Percentiles rank a stretch among this genome's conserved stretches.
Conservation (phyloP, 495 filamentous ascomycete genomes). For the Aspergillus steynii region DNA sequence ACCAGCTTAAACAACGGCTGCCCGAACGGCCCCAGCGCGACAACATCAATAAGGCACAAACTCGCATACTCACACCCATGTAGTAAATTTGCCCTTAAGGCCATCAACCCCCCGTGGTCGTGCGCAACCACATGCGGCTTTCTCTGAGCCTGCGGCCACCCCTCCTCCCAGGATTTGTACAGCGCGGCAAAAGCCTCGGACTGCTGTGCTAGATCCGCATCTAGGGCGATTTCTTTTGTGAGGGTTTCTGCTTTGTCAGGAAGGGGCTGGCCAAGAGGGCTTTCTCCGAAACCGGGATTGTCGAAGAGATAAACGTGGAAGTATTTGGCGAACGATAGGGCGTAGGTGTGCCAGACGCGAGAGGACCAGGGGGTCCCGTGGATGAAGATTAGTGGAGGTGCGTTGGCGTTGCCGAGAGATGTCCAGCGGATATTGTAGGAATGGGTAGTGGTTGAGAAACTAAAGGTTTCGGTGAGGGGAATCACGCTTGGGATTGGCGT, state of each 20-base stretch:
- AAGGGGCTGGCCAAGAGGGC: slow-evolving; percentile 18
- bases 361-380: slow-evolving; percentile 43
- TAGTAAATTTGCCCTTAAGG: slow-evolving; percentile 25
- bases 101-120: slow-evolving; percentile 34
- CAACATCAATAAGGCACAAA: slow-evolving; percentile 35
- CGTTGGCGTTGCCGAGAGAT: slow-evolving; percentile 19
- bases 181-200: slow-evolving; percentile 32
- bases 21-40: slow-evolving; percentile 34
- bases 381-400: slow-evolving; percentile 32
- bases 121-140: slow-evolving; percentile 37
- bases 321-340: slow-evolving; percentile 22
- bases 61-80: slow-evolving; percentile 30
- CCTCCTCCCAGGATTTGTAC: slow-evolving; percentile 22
- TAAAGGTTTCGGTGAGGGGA: slow-evolving; percentile 27
- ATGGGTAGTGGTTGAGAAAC: slow-evolving; percentile 21
- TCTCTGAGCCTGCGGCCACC: neutral
- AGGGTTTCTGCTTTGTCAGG: slow-evolving; percentile 5
- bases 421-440: slow-evolving; percentile 28
- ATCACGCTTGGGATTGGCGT: neutral
- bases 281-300: slow-evolving; percentile 36
- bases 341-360: slow-evolving; percentile 29
- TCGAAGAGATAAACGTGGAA: slow-evolving; percentile 42
- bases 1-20: slow-evolving; percentile 34
- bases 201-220: slow-evolving; percentile 29
- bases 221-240: slow-evolving; percentile 17